These are phyloP conservation scores for Sclerotinia minor DNA, from an alignment of 2,329 filamentous ascomycete species.

Conservation along the genomic window DNA sequence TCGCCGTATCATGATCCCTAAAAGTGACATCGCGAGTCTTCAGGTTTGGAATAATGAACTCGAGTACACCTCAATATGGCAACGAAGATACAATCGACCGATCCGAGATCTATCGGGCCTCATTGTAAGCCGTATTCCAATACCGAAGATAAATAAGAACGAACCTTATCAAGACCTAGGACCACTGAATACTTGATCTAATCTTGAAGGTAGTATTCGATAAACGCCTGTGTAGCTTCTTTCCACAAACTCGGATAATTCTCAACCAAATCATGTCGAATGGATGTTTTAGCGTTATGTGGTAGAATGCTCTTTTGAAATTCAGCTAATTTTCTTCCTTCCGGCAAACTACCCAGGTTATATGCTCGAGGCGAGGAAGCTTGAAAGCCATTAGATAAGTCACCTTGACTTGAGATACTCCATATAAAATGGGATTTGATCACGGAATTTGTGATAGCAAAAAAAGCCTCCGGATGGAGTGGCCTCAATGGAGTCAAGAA, in stretches of 20 bases:
- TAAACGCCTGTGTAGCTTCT: conserved; percentile 8
- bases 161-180: conserved; percentile 4
- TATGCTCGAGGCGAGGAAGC: conserved; percentile 7
- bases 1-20: not conserved
- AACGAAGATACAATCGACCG: not conserved
- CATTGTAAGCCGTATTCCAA: not conserved
- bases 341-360: conserved; percentile 5
- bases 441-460: conserved; percentile 21
- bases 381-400: conserved; percentile 7
- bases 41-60: conserved; percentile 6
- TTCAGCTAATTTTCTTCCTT: conserved; percentile 7
- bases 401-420: not conserved
- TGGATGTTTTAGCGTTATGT: conserved; percentile 10
- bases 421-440: conserved; percentile 8
- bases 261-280: conserved; percentile 17
- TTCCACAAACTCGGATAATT: conserved; percentile 13
- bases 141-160: not conserved
- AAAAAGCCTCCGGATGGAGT: conserved; percentile 8
- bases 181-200: conserved; percentile 16
- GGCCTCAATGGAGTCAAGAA: conserved; percentile 5
- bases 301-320: conserved; percentile 3
- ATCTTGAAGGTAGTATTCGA: conserved; percentile 18
- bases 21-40: conserved; percentile 14
- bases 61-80: not conserved
- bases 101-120: not conserved